These are phyloP conservation scores for Lichtheimia corymbifera DNA, from an alignment of 371 early-diverging fungal species.

Conservation along the genomic window DNA sequence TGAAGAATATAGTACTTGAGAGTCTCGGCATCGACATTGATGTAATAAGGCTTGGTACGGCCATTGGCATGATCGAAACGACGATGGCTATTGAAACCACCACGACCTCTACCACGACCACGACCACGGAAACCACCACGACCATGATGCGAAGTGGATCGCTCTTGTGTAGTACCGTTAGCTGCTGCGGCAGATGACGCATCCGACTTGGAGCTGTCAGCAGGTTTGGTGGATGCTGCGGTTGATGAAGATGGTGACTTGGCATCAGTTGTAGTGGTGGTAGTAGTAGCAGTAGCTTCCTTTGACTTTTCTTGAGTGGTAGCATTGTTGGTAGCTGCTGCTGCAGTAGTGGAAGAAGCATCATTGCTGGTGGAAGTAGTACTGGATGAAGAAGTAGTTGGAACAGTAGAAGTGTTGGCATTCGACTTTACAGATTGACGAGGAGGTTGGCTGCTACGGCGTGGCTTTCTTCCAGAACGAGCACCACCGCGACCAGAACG, in stretches of 20 bases:
- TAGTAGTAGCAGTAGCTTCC: background rate
- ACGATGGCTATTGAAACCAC: slow-evolving; percentile 25
- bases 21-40: slow-evolving; percentile 52
- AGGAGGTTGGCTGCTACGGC: slow-evolving; percentile 19
- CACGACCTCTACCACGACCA: slow-evolving; percentile 30
- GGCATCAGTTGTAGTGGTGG: slow-evolving; percentile 9
- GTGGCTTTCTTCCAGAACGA: slow-evolving; percentile 18
- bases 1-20: slow-evolving; percentile 61
- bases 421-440: slow-evolving; percentile 11
- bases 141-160: slow-evolving; percentile 9
- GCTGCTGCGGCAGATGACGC: background rate
- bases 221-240: slow-evolving; percentile 6
- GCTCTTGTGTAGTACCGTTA: slow-evolving; percentile 4
- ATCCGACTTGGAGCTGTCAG: background rate
- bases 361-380: slow-evolving; percentile 5
- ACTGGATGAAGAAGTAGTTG: background rate
- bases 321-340: background rate
- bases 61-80: slow-evolving; percentile 27
- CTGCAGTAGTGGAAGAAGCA: slow-evolving; percentile 1
- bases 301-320: background rate
- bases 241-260: slow-evolving; percentile 4
- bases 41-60: slow-evolving; percentile 42
- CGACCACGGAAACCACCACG: slow-evolving; percentile 45
- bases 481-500: slow-evolving; percentile 19
- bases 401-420: background rate